Base-by-base conservation (phyloP, 805 yeast genomes). In the Starmerella gropengiesseri region DNA sequence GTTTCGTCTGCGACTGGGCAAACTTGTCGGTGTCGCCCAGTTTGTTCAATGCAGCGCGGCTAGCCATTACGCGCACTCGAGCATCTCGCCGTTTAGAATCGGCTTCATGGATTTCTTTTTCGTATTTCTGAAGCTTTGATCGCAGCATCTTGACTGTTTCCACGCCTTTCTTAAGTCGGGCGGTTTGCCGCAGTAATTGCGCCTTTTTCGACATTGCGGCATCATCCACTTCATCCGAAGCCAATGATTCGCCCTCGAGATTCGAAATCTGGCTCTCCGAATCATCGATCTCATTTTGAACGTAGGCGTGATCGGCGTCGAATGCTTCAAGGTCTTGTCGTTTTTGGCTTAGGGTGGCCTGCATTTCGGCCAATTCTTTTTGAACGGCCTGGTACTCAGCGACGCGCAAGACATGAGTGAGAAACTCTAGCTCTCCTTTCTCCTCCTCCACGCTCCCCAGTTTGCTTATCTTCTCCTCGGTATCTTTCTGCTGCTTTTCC, bases 261-360 rank as follows among this genome's bases (percentile, higher is more conserved):
- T n/a, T n/a, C n/a, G n/a, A n/a, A n/a, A n/a, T n/a, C n/a, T n/a
- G n/a, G n/a, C n/a, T n/a, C n/a, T n/a, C n/a, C n/a, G n/a, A n/a
- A n/a, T n/a, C n/a, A n/a, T 35, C 20, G 9, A 7, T 7, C 8
- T 8, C 22, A 2, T 12, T 16, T 2, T 11, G 21, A 7, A 27
- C 12, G 21, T 31, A 4, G 12, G 7, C 2, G 17, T 25, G 31
- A n/a, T 20, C 32, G 22, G 17, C 16, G 22, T 41, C 43, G 34
- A 37, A 43, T n/a, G 30, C 56, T 17, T 64, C 51, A 12, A 62
- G 49, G 36, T 79, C 65, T 7, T 25, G 25, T 7, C 31, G 16
- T 5, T 47, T 44, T 4, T 23, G 25, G 25, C 17, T 30, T 11
- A 37, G 40, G n/a, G 23, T 3, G 2, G 17, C 37, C 2, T 17